Conservation (phyloP, 2,329 filamentous ascomycete genomes). For the Xylariaceae sp. region DNA sequence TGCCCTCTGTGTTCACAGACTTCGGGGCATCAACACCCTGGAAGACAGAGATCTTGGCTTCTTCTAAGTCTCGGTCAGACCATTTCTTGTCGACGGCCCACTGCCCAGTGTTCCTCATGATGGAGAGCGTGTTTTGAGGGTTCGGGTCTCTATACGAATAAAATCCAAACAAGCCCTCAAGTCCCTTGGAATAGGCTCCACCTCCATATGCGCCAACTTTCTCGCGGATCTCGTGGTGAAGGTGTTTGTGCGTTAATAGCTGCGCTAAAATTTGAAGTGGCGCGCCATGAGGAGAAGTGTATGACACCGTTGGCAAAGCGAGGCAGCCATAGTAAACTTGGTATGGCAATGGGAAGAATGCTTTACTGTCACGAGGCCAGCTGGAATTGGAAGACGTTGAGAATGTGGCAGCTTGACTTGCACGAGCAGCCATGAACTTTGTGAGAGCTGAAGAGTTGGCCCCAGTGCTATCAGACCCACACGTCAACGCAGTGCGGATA, state of each 20-base stretch:
- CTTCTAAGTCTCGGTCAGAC: conserved; percentile 82
- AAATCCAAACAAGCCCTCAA: conserved; percentile 87
- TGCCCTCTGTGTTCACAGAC: conserved; percentile 82
- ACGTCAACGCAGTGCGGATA: conserved; percentile 80
- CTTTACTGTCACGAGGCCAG: conserved; percentile 56
- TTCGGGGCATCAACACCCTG: conserved; percentile 85
- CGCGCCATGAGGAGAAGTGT: conserved; percentile 69
- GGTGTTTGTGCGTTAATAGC: conserved; percentile 89
- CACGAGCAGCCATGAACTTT: conserved; percentile 64
- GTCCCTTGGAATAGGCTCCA: conserved; percentile 74
- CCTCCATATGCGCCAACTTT: conserved; percentile 96
- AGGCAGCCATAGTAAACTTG: conserved; percentile 94
- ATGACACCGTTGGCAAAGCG: conserved; percentile 78
- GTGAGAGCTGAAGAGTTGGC: conserved; percentile 68
- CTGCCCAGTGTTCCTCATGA: conserved; percentile 76
- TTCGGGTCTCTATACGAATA: conserved; percentile 98
- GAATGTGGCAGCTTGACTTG: conserved; percentile 40
- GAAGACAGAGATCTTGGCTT: conserved; percentile 94
- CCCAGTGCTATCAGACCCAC: conserved; percentile 67
- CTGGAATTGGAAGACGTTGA: conserved; percentile 30
- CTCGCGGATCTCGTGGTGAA: conserved; percentile 96
- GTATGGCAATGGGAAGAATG: conserved; percentile 91
- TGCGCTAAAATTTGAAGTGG: conserved; percentile 85
- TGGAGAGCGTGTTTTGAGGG: conserved; percentile 77
- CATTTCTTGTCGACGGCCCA: conserved; percentile 81